Conservation (phyloP, 306 rosid species). For the Dalbergia cochinchinensis region DNA sequence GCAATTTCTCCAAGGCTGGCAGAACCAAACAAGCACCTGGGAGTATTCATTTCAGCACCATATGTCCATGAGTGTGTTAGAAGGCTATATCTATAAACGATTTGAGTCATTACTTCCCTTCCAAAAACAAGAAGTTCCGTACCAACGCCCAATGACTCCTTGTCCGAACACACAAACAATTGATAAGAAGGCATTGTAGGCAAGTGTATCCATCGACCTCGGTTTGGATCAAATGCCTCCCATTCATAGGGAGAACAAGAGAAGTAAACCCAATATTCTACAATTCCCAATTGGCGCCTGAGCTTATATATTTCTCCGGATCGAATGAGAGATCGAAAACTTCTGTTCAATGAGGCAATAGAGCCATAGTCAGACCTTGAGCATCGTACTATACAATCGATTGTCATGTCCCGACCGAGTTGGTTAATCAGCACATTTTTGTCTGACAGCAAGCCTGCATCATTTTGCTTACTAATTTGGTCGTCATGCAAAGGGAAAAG, state of each 20-base stretch:
- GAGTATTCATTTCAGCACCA: conserved; percentile 62
- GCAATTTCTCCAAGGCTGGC: conserved; percentile 75
- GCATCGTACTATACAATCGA: conserved; percentile 60
- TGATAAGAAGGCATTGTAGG: conserved; percentile 65
- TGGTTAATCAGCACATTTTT: conserved; percentile 51
- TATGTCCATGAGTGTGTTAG: conserved; percentile 70
- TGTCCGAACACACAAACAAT: conserved; percentile 72
- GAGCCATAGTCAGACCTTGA: conserved; percentile 80
- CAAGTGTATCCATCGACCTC: conserved; percentile 62
- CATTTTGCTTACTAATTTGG: conserved; percentile 46
- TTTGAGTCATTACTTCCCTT: conserved; percentile 56
- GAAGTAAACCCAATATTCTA: conserved; percentile 86
- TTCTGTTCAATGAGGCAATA: conserved; percentile 60
- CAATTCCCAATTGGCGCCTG: conserved; percentile 62
- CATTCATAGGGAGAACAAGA: conserved; percentile 71
- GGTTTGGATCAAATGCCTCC: conserved; percentile 78
- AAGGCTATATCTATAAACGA: conserved; percentile 69
- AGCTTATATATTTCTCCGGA: conserved; percentile 68
- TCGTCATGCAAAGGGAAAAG: conserved; percentile 38
- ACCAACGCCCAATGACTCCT: conserved; percentile 90
- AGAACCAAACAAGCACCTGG: conserved; percentile 82
- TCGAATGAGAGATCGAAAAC: conserved; percentile 62
- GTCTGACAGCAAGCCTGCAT: conserved; percentile 44
- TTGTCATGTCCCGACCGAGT: conserved; percentile 70
- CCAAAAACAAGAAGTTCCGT: conserved; percentile 87